Conservation (phyloP, 2,329 filamentous ascomycete genomes). For the Fusarium sp. region DNA sequence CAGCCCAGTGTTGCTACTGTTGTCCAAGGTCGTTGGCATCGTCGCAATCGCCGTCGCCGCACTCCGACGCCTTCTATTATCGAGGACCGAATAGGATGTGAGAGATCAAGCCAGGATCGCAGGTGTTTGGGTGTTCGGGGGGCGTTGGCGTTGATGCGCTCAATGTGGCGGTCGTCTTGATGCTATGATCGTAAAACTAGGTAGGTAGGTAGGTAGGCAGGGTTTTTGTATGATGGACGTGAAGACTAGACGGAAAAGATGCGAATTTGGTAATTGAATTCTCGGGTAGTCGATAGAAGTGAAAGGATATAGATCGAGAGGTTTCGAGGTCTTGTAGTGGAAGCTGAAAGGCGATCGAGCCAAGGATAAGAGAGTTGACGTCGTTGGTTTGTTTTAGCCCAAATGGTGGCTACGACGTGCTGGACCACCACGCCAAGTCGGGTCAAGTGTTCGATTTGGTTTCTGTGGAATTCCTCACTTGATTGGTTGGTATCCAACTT, state of each 20-base stretch:
- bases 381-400: constrained; percentile 37
- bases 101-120: constrained; percentile 3
- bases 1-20: constrained; percentile 51
- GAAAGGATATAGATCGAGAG: not conserved
- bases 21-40: constrained; percentile 36
- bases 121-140: constrained; percentile 9
- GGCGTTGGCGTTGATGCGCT: constrained; percentile 29
- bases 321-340: constrained; percentile 17
- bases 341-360: constrained; percentile 12
- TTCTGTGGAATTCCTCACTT: constrained; percentile 24
- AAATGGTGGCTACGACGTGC: constrained; percentile 16
- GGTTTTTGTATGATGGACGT: not conserved
- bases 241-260: not conserved
- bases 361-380: constrained; percentile 38
- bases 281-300: not conserved
- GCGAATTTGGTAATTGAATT: not conserved
- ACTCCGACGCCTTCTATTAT: not conserved
- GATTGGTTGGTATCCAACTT: constrained; percentile 15
- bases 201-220: too few species aligned
- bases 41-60: not conserved
- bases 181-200: not conserved
- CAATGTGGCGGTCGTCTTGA: constrained; percentile 6
- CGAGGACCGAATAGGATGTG: not conserved
- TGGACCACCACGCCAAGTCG: constrained; percentile 25
- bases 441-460: constrained; percentile 36